Evolutionary conservation across 805 yeast genomes (phyloP).

Genomic region (Kazachstania taianensis): DNA sequence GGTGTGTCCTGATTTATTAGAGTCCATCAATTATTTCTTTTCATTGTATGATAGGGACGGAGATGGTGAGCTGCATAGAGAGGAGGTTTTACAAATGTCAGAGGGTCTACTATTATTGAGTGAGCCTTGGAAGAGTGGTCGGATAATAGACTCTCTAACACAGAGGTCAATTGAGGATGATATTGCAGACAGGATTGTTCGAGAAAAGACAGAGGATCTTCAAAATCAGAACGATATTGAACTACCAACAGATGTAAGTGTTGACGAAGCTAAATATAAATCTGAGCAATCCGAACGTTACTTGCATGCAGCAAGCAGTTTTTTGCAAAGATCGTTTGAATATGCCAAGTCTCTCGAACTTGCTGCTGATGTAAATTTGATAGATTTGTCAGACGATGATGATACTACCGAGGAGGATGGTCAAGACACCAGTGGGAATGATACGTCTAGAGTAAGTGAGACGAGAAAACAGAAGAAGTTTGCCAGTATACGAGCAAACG

Average conservation of each 20-base stretch:
- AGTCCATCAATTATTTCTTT: constrained; percentile 68
- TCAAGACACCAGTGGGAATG: neutral
- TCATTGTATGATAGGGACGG: constrained; percentile 56
- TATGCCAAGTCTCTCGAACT: constrained; percentile 68
- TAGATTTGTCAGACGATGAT: constrained; percentile 36
- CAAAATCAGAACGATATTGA: constrained; percentile 32
- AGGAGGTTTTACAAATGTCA: constrained; percentile 71
- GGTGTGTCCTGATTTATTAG: constrained; percentile 65
- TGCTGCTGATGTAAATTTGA: constrained; percentile 29
- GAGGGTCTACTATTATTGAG: constrained; percentile 81
- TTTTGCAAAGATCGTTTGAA: constrained; percentile 80
- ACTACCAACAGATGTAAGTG: constrained; percentile 48
- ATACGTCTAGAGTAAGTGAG: constrained; percentile 11
- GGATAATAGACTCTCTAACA: constrained; percentile 53
- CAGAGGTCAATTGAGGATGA: constrained; percentile 52
- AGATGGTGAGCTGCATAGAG: constrained; percentile 58
- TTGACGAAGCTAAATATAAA: constrained; percentile 54
- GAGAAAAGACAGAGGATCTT: constrained; percentile 25
- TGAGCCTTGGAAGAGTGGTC: constrained; percentile 74
- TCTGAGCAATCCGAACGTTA: constrained; percentile 68
- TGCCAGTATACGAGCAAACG: constrained; percentile 49
- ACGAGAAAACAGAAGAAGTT: constrained; percentile 18
- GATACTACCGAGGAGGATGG: constrained; percentile 12
- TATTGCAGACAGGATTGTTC: constrained; percentile 51
- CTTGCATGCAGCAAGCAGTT: constrained; percentile 75